phyloP scores from a whole-genome alignment of 2,329 filamentous ascomycete species.

The Triangularia setosa region DNA sequence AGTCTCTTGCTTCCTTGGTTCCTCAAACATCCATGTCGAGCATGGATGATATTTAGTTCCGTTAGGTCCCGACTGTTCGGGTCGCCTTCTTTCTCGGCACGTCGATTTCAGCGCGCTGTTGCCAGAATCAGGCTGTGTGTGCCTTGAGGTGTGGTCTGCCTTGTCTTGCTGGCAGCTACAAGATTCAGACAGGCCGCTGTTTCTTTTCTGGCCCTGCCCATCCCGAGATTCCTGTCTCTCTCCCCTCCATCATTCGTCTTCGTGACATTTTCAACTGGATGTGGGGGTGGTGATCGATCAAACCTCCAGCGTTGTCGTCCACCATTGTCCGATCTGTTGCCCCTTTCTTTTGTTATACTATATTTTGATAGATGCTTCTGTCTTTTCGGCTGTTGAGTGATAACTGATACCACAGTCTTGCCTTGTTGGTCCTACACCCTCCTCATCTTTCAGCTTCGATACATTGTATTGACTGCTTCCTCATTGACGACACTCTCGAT shows the following conservation, averaged over 20 bases:
- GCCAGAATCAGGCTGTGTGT: conserved; percentile 4
- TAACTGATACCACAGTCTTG: not conserved
- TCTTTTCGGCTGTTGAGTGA: not conserved
- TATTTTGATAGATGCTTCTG: not conserved
- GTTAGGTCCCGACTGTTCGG: not conserved
- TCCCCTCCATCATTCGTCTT: not conserved
- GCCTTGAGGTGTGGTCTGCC: conserved; percentile 11
- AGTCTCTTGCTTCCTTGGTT: not conserved
- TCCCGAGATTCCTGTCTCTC: not conserved
- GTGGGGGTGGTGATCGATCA: not conserved
- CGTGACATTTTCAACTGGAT: not conserved
- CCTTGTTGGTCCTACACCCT: not conserved
- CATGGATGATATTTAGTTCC: not conserved
- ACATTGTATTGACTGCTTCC: not conserved
- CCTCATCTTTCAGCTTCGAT: not conserved
- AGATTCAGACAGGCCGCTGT: not conserved
- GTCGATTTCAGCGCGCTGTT: not conserved
- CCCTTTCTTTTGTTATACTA: not conserved
- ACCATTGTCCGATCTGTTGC: not conserved
- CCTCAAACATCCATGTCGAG: not conserved
- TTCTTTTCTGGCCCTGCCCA: not conserved
- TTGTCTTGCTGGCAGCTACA: conserved; percentile 3
- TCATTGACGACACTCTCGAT: not conserved
- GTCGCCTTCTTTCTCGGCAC: not conserved
- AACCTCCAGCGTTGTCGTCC: not conserved